Evolutionary conservation across 176 grass and related monocot species (phyloP).

Genomic region (Oryza australiensis): DNA sequence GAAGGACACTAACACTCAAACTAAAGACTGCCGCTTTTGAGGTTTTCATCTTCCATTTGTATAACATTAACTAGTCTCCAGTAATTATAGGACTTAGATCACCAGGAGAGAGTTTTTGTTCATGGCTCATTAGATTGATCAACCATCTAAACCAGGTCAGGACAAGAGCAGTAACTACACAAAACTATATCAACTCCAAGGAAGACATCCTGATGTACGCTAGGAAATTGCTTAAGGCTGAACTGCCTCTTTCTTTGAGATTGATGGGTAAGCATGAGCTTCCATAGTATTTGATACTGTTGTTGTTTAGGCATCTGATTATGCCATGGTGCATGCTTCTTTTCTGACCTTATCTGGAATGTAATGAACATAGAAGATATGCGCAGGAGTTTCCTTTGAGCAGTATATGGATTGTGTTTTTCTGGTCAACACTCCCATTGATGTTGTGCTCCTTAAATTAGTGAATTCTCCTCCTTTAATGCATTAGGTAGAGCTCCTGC

Average conservation of each 20-base stretch:
- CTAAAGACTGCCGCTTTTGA: slow-evolving; percentile 93
- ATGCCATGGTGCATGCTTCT: slow-evolving; percentile 24
- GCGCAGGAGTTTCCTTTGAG: not conserved
- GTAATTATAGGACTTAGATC: slow-evolving; percentile 16
- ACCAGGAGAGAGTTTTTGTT: slow-evolving; percentile 13
- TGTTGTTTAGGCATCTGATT: not conserved
- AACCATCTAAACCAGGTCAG: slow-evolving; percentile 60
- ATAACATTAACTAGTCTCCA: slow-evolving; percentile 15
- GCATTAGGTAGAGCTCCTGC: not conserved
- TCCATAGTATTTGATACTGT: not conserved
- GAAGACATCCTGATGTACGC: slow-evolving; percentile 81
- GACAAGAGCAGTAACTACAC: slow-evolving; percentile 71
- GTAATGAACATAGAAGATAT: not conserved
- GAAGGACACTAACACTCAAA: slow-evolving; percentile 84
- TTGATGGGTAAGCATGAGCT: slow-evolving; percentile 70
- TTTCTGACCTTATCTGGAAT: slow-evolving; percentile 23
- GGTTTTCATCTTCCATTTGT: slow-evolving; percentile 43
- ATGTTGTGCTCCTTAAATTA: not conserved
- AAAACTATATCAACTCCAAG: slow-evolving; percentile 75
- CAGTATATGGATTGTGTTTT: not conserved
- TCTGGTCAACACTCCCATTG: not conserved
- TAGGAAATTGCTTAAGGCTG: slow-evolving; percentile 81
- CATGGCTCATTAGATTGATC: slow-evolving; percentile 26
- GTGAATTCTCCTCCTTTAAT: not conserved
- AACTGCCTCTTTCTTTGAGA: slow-evolving; percentile 91